Conservation (phyloP, 2,329 filamentous ascomycete species). For the Ophiognomonia clavigignenti-juglandacearum region DNA sequence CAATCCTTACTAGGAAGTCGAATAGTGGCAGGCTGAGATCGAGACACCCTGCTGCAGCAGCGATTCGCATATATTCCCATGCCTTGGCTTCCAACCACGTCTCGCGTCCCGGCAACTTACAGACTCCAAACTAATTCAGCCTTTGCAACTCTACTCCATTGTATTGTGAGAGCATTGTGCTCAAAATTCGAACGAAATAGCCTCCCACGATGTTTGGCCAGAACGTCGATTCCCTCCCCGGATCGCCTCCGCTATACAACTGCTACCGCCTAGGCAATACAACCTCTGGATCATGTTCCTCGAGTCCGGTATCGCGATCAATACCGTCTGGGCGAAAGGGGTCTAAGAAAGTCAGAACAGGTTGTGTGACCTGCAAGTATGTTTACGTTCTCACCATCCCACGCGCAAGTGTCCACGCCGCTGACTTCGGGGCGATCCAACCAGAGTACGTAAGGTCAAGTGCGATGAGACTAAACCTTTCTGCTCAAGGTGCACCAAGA, state of each 20-base stretch:
- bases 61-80: constrained; percentile 1
- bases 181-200: background rate
- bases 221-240: background rate
- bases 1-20: constrained; percentile 7
- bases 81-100: background rate
- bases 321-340: constrained; percentile 15
- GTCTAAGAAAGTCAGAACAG: constrained; percentile 17
- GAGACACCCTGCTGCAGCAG: constrained; percentile 5
- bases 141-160: background rate
- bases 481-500: constrained; percentile 25
- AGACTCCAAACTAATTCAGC: background rate
- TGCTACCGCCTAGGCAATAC: constrained; percentile 14
- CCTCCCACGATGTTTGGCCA: constrained; percentile 11
- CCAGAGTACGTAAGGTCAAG: constrained; percentile 27
- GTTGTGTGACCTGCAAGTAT: constrained; percentile 18
- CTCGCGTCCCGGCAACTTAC: background rate
- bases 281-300: constrained; percentile 11
- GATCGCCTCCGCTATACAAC: constrained; percentile 8
- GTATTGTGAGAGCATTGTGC: too few relatives aligned
- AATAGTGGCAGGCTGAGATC: background rate
- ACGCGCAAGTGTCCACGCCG: background rate
- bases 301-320: constrained; percentile 7
- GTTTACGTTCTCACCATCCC: background rate
- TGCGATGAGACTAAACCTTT: constrained; percentile 27
- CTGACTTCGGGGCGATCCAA: background rate